Percentiles rank a stretch among this genome's conserved stretches.
Conservation (phyloP, 441 rosid genomes). For the Euphorbia celastroides region DNA sequence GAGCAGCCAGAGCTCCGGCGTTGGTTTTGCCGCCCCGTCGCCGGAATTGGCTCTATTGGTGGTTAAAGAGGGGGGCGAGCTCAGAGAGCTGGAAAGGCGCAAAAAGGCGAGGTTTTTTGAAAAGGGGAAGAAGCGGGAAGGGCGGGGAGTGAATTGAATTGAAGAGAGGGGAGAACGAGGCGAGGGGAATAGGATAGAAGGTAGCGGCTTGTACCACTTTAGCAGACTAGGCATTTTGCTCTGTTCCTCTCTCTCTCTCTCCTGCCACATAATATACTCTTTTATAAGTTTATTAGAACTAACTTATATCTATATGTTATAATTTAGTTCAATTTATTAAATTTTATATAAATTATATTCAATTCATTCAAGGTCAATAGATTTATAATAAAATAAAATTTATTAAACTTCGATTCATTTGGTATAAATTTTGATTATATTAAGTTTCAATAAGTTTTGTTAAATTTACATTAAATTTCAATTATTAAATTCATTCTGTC, state of each 20-base stretch:
- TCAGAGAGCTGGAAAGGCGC: conserved; percentile 32
- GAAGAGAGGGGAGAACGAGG: conserved; percentile 16
- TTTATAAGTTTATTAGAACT: too few species aligned
- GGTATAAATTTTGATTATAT: too few species aligned
- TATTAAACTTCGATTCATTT: too few species aligned
- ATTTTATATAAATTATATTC: too few species aligned
- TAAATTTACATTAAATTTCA: too few species aligned
- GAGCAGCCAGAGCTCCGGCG: conserved; percentile 52
- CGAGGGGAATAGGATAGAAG: conserved; percentile 28
- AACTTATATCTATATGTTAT: too few species aligned
- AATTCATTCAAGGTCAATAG: too few species aligned
- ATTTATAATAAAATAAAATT: too few species aligned
- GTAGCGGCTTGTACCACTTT: conserved; percentile 36
- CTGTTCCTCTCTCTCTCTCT: not conserved
- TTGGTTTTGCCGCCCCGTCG: conserved; percentile 7
- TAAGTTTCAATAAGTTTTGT: too few species aligned
- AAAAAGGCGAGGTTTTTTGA: conserved; percentile 18
- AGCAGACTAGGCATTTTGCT: conserved; percentile 42
- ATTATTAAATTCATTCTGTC: too few species aligned
- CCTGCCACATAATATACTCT: not conserved
- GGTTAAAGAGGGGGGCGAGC: conserved; percentile 22
- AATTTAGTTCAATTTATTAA: not conserved
- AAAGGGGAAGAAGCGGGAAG: not conserved
- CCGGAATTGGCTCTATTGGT: conserved; percentile 14
- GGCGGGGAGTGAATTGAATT: not conserved